Base-by-base conservation (phyloP, 75 land plant species). In the Cunninghamia lanceolata region DNA sequence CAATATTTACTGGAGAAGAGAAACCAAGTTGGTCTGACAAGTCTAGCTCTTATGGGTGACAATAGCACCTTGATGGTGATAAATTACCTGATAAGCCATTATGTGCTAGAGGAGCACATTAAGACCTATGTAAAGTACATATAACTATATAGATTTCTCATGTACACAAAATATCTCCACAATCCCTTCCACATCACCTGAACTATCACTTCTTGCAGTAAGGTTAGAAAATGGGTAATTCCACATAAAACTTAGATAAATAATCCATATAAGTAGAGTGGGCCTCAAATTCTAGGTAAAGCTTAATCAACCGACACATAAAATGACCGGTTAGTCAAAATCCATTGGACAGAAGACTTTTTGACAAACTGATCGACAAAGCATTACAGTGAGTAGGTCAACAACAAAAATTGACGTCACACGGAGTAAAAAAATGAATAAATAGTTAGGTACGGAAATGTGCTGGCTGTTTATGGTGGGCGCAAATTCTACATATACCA, bases 111-210 rank as follows among this genome's bases (percentile, higher is more conserved):
- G 86, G 82, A 25, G 81, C 10, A 85, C 86, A 85, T n/a, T 56
- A 38, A 74, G 82, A 73, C 79, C 39, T 45, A 84, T 75, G 21
- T 25, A 85, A 34, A 21, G 84, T 74, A 79, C n/a, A n/a, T 85
- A 85, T 19, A 73, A 50, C 83, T 85, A 84, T 39, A 85, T 85
- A 17, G 86, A 79, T 50, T 85, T 47, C 45, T 79, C 77, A 5
- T 85, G 86, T 5, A 85, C 86, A 68, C 86, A 85, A 40, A 56
- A 78, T 16, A 85, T 40, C 77, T 85, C 82, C 54, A 77, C 71
- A 39, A 40, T 6, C 47, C 86, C 86, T 36, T 74, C 86, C 74
- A 52, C 82, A 77, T 85, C 86, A 42, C 42, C n/a, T 39, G 43
- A 40, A 79, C 45, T 85, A 43, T 85, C 50, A 13, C 52, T 50